Percentiles rank a stretch among this genome's conserved stretches.
Conservation (phyloP, 2,329 filamentous ascomycete genomes). For the Chaetomium sp. region DNA sequence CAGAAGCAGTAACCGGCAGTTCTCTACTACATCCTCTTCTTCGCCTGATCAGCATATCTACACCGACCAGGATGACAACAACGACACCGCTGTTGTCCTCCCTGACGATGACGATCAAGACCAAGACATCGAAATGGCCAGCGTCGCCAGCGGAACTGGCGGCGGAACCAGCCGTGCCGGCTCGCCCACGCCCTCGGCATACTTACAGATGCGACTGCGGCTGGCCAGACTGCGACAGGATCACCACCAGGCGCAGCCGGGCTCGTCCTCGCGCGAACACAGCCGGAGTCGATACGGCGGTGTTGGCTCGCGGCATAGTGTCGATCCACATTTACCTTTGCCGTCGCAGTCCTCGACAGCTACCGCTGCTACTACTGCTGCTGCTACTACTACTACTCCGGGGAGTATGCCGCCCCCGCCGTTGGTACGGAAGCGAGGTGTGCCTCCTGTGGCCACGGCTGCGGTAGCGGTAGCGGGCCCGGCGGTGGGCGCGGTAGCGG, state of each 20-base stretch:
- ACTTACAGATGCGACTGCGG: conserved; percentile 1
- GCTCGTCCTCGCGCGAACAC: too few relatives aligned
- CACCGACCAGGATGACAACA: not conserved
- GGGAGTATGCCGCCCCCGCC: not conserved
- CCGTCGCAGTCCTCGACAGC: not conserved
- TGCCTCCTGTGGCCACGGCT: not conserved
- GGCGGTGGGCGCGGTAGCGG: not conserved
- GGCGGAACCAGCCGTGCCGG: not conserved
- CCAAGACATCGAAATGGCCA: conserved; percentile 1
- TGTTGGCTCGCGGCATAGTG: not conserved
- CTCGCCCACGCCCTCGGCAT: conserved; percentile 5
- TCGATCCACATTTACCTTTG: not conserved
- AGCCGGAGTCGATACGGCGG: not conserved
- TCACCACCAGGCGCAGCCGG: not conserved
- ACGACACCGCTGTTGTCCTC: not conserved
- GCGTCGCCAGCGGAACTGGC: not conserved
- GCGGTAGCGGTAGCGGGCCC: not conserved
- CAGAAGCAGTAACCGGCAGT: not conserved
- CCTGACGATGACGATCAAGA: not conserved
- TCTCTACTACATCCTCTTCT: not conserved
- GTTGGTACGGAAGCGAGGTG: not conserved
- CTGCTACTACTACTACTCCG: not conserved
- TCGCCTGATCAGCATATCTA: not conserved
- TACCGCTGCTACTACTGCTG: not conserved
- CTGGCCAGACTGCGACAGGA: conserved; percentile 13